Percentiles rank a stretch among this genome's conserved stretches.
Evolutionary conservation across 1,284 basidiomycete genomes (phyloP).

Genomic region (Apiotrichum brassicae): DNA sequence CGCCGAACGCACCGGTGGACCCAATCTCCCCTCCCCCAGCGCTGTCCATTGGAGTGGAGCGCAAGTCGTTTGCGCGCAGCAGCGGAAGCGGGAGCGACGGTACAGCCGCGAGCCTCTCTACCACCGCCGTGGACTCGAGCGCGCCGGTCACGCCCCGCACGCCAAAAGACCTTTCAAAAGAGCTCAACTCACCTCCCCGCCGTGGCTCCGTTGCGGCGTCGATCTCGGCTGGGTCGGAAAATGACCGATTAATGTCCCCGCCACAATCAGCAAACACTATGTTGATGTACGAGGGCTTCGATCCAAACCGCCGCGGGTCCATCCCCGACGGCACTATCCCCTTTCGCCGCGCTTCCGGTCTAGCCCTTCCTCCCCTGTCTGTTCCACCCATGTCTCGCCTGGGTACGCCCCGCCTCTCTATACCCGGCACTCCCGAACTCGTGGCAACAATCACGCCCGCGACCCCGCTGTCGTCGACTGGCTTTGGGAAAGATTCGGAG

Average conservation of each 20-base stretch:
- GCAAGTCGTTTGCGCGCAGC: background rate
- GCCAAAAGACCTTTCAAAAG: background rate
- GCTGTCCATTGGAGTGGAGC: background rate
- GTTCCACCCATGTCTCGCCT: background rate
- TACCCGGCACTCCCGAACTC: background rate
- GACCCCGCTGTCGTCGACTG: too few species aligned
- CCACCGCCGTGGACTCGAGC: background rate
- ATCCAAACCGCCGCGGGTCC: background rate
- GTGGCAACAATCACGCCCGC: background rate
- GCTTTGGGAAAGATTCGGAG: slow-evolving; percentile 11
- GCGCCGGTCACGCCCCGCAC: background rate
- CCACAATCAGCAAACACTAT: too few species aligned
- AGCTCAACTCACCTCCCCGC: background rate
- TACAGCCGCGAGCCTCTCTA: background rate
- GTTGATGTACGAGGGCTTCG: too few species aligned
- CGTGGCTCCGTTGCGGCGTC: background rate
- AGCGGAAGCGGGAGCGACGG: too few species aligned
- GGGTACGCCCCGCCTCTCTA: background rate
- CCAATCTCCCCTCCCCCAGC: too few species aligned
- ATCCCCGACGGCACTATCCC: slow-evolving; percentile 1
- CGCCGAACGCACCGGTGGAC: too few species aligned
- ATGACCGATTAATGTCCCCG: background rate
- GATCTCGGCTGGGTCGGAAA: background rate
- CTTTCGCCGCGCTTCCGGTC: background rate
- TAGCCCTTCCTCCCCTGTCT: background rate